Conservation (phyloP, 2,329 filamentous ascomycete species). For the Periconia macrospinosa region DNA sequence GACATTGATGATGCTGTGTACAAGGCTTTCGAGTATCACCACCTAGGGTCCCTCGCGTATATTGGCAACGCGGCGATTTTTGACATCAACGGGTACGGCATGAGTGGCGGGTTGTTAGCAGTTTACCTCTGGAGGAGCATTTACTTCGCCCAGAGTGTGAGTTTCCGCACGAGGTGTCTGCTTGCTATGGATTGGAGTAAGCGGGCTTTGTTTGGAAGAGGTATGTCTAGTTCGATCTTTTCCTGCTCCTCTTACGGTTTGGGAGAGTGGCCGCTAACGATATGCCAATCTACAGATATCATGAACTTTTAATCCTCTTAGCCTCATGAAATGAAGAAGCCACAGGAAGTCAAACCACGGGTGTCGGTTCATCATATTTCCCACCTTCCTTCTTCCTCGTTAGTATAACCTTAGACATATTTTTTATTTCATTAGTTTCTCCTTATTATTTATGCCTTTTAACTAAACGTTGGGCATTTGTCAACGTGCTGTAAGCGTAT, state of each 20-base stretch:
- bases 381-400: too few relatives aligned
- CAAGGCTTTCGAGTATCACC: constrained; percentile 91
- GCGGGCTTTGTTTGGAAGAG: constrained; percentile 90
- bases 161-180: constrained; percentile 81
- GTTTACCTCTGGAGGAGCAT: constrained; percentile 96
- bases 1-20: constrained; percentile 92
- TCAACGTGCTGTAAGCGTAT: too few relatives aligned
- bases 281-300: constrained; percentile 14
- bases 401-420: too few relatives aligned
- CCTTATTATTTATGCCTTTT: too few relatives aligned
- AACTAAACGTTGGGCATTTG: too few relatives aligned
- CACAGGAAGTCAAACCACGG: too few relatives aligned
- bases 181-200: constrained; percentile 99
- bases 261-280: too few relatives aligned
- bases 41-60: constrained; percentile 90
- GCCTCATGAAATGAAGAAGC: too few relatives aligned
- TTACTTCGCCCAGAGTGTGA: constrained; percentile 97
- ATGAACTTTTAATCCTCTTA: constrained; percentile 20
- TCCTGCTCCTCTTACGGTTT: constrained; percentile 1
- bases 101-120: constrained; percentile 83
- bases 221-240: constrained; percentile 59
- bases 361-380: too few relatives aligned
- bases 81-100: constrained; percentile 77
- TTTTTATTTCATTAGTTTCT: too few relatives aligned
- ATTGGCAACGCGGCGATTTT: constrained; percentile 97